Base-by-base conservation (phyloP, 768 basidiomycete species). In the Psilocybe sp. region DNA sequence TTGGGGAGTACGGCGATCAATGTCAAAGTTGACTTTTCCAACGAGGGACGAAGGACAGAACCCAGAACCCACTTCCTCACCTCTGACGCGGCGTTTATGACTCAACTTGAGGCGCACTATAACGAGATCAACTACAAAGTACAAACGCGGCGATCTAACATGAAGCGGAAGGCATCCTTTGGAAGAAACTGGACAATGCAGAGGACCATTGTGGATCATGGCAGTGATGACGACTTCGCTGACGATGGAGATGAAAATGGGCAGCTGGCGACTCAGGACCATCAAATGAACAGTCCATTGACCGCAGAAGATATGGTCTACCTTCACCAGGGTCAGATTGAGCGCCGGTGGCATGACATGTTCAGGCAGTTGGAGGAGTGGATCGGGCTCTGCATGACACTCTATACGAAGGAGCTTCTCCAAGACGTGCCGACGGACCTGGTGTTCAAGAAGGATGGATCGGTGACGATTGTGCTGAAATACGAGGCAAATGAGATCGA, bases 321-420 rank as follows among this genome's bases (percentile, higher is more conserved):
- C 32, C 39, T 51, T 18, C 50, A 38, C n/a, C 50, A 51, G 28
- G 45, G 44, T 3, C 50, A 51, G 39, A 20, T 51, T 6, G 50
- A 51, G 40, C 40, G 45, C 15, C 44, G 45, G 40, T 42, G 50
- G 44, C 18, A 15, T 14, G 34, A 41, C 6, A 31, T 51, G 9
- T 40, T 13, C 31, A 23, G 31, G 16, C 39, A 40, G 4, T 37
- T 51, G 2, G 50, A 46, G 28, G 44, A 51, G n/a, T 51, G 50
- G 50, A 33, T 37, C 13, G 50, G 42, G 28, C 5, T 41, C 15
- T 46, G 35, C 44, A 47, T 51, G 28, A 18, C 38, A 11, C 50
- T 51, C 39, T 47, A 46, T 39, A 41, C 5, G 9, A 32, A 41
- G 11, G 44, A 51, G 33, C 45, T 51, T 14, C 31, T 41, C 14